These are phyloP conservation scores for Starmerella apis DNA, from an alignment of 805 yeast genomes.

Conservation along the genomic window DNA sequence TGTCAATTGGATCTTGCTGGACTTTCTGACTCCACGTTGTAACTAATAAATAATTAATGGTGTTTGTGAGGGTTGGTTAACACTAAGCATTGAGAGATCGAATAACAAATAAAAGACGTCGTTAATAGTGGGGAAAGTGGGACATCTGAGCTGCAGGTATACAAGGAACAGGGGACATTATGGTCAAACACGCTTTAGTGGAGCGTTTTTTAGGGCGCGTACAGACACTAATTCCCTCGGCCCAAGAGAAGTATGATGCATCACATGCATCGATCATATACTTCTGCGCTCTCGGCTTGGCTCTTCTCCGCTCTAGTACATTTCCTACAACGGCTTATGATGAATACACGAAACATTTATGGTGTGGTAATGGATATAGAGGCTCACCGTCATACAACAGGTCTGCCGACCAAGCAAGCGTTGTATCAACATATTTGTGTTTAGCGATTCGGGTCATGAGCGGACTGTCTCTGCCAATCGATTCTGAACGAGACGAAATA, in stretches of 20 bases:
- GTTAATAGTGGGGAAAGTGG: background rate
- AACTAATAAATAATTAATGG: no score
- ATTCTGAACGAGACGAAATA: conserved; percentile 29
- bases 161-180: no score
- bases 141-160: background rate
- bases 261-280: conserved; percentile 22
- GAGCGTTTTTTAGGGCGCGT: conserved; percentile 19
- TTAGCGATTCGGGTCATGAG: conserved; percentile 38
- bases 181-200: background rate
- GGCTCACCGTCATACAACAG: conserved; percentile 8
- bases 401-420: conserved; percentile 3
- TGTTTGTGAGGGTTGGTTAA: no score
- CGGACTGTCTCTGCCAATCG: conserved; percentile 9
- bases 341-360: conserved; percentile 9
- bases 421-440: conserved; percentile 60
- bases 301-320: conserved; percentile 10
- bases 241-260: conserved; percentile 20
- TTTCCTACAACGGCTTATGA: background rate
- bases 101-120: no score
- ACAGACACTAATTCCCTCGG: conserved; percentile 20
- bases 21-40: no score
- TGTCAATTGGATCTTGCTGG: no score
- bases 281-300: conserved; percentile 21
- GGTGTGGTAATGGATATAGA: conserved; percentile 17
- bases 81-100: no score